phyloP scores from a whole-genome alignment of 306 rosid species.

The Phaseolus lunatus region DNA sequence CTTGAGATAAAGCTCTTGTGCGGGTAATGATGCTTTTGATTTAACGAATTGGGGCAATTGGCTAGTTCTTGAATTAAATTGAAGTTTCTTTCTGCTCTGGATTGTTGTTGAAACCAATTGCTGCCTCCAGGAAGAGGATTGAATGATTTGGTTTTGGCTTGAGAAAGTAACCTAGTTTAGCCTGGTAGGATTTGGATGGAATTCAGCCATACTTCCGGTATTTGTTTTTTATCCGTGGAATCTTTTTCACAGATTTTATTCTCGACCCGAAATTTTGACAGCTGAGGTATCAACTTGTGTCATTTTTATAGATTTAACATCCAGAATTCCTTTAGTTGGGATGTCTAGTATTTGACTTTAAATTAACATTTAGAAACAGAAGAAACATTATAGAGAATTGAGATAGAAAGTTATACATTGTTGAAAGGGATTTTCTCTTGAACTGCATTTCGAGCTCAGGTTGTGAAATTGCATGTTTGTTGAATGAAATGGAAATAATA shows the following conservation, averaged over 20 bases:
- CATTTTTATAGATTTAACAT: slow-evolving; percentile 33
- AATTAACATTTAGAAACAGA: slow-evolving; percentile 3
- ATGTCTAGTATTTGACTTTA: slow-evolving; percentile 29
- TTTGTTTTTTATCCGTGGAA: slow-evolving; percentile 33
- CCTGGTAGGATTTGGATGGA: slow-evolving; percentile 12
- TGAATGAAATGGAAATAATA: slow-evolving; percentile 34
- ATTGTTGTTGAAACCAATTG: background rate
- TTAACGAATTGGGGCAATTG: slow-evolving; percentile 23
- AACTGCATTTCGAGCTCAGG: slow-evolving; percentile 36
- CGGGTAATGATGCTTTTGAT: slow-evolving; percentile 2
- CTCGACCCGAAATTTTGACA: background rate
- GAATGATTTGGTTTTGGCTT: slow-evolving; percentile 39
- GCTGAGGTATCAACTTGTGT: slow-evolving; percentile 7
- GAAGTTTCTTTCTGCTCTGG: slow-evolving; percentile 7
- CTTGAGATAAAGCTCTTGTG: background rate
- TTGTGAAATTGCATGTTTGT: slow-evolving; percentile 26
- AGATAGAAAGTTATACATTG: slow-evolving; percentile 15
- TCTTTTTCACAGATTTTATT: slow-evolving; percentile 26
- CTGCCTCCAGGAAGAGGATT: slow-evolving; percentile 30
- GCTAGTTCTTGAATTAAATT: slow-evolving; percentile 2
- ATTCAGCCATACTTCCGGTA: slow-evolving; percentile 6
- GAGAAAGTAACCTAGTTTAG: slow-evolving; percentile 37
- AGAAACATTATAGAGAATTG: slow-evolving; percentile 16
- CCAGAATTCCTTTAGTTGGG: slow-evolving; percentile 6
- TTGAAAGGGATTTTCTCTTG: slow-evolving; percentile 3